Evolutionary conservation across 139 green algal genomes (phyloP), one percentile per base, ranked within the genome.

Genomic region (Chlamydomonas sp.): DNA sequence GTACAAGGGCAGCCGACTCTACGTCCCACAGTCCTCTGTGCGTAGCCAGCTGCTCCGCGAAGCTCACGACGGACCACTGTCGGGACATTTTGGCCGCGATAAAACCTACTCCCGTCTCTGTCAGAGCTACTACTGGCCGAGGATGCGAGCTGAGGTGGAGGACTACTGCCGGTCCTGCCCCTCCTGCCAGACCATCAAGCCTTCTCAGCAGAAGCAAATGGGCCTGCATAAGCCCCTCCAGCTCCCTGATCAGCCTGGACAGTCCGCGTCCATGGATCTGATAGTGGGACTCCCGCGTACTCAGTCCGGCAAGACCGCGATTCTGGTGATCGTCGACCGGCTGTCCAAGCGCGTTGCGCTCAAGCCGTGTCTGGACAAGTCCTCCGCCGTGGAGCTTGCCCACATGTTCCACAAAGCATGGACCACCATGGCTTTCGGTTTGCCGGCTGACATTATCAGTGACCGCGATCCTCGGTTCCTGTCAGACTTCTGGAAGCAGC

Each of bases 401-500:
- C n/a, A n/a, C n/a, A n/a, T n/a, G n/a, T n/a, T n/a, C n/a, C n/a
- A n/a, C n/a, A n/a, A n/a, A n/a, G n/a, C n/a, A n/a, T n/a, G n/a
- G n/a, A n/a, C n/a, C n/a, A n/a, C n/a, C n/a, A n/a, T n/a, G n/a
- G n/a, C n/a, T n/a, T n/a, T n/a, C n/a, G n/a, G n/a, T n/a, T n/a
- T n/a, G n/a, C n/a, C n/a, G n/a, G n/a, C n/a, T n/a, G n/a, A n/a
- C n/a, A n/a, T n/a, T n/a, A n/a, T n/a, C n/a, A n/a, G n/a, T n/a
- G 85, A 91, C 35, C 62, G 84, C 16, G 85, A 87, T 34, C 34
- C 70, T 1, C 38, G 62, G 2, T 92, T 92, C 63, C 71, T 49
- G 0, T 68, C 43, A 28, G 35, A 63, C 2, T 88, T 89, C 33
- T 89, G 75, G 73, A 30, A 59, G 47, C 22, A 50, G 8, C 35